These are phyloP conservation scores for Spergularia azorica DNA, from an alignment of 179 eudicot genomes.

Conservation along the genomic window DNA sequence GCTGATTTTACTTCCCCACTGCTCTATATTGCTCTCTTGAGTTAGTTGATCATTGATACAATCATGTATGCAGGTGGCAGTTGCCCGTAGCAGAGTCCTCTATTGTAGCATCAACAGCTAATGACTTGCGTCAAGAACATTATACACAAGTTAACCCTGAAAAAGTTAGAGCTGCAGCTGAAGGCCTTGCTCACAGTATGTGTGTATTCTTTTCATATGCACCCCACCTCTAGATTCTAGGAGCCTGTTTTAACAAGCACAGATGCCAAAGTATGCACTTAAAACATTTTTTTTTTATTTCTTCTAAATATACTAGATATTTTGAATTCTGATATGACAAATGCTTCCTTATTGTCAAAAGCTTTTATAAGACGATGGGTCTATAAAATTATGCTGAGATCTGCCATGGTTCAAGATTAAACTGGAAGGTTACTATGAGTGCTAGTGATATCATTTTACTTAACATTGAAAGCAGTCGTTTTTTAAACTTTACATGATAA, in stretches of 20 bases:
- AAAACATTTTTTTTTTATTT: not conserved
- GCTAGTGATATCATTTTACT: too few relatives aligned
- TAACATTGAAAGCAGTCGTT: too few relatives aligned
- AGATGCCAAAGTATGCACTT: not conserved
- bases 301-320: not conserved
- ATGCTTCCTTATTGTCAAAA: not conserved
- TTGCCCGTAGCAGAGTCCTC: slow-evolving; percentile 54
- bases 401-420: too few relatives aligned
- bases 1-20: not conserved
- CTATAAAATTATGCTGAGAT: too few relatives aligned
- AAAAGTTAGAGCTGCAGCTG: slow-evolving; percentile 77
- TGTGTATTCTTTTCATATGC: not conserved
- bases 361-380: too few relatives aligned
- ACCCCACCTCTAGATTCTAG: not conserved
- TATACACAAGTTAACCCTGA: slow-evolving; percentile 56
- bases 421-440: too few relatives aligned
- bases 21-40: not conserved
- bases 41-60: slow-evolving; percentile 7
- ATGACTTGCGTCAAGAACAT: slow-evolving; percentile 72
- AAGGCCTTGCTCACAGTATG: slow-evolving; percentile 72
- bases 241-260: not conserved
- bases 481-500: too few relatives aligned
- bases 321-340: not conserved
- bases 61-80: slow-evolving; percentile 67
- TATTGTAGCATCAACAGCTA: slow-evolving; percentile 74